Conservation (phyloP, 345 rosid genomes). For the Schrenkiella parvula region DNA sequence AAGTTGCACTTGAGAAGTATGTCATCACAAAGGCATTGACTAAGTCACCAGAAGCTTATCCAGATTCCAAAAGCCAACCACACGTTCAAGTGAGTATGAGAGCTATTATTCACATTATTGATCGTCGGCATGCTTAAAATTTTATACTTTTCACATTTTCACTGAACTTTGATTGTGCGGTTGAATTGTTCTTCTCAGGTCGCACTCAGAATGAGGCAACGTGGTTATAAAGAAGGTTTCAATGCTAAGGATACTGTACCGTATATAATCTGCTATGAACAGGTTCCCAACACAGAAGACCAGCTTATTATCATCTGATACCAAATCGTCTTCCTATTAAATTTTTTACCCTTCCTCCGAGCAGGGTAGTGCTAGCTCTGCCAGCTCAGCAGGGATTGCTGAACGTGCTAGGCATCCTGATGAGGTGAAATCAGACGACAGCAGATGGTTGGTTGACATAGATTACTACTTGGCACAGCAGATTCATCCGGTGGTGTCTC, state of each 20-base stretch:
- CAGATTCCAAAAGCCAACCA: slow-evolving; percentile 94
- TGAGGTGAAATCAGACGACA: slow-evolving; percentile 73
- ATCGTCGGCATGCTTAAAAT: background rate
- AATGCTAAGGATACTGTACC: slow-evolving; percentile 85
- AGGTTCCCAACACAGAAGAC: slow-evolving; percentile 45
- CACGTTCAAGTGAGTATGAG: slow-evolving; percentile 76
- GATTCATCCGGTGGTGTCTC: slow-evolving; percentile 97
- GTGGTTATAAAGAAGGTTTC: slow-evolving; percentile 77
- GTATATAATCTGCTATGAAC: slow-evolving; percentile 87
- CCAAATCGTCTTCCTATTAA: slow-evolving; percentile 10
- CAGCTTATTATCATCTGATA: slow-evolving; percentile 9
- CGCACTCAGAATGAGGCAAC: slow-evolving; percentile 85
- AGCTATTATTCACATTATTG: slow-evolving; percentile 5
- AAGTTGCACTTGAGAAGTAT: slow-evolving; percentile 86
- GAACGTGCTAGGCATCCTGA: slow-evolving; percentile 97
- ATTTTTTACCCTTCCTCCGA: background rate
- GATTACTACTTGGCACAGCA: slow-evolving; percentile 96
- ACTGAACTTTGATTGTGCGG: slow-evolving; percentile 17
- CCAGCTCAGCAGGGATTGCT: slow-evolving; percentile 71
- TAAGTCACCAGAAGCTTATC: slow-evolving; percentile 90
- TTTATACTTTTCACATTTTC: background rate
- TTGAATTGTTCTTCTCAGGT: slow-evolving; percentile 54
- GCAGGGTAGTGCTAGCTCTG: slow-evolving; percentile 59
- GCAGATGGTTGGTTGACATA: slow-evolving; percentile 90
- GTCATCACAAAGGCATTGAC: slow-evolving; percentile 93